Base-by-base conservation (phyloP, 2,329 filamentous ascomycete genomes). In the Talaromyces sp. region DNA sequence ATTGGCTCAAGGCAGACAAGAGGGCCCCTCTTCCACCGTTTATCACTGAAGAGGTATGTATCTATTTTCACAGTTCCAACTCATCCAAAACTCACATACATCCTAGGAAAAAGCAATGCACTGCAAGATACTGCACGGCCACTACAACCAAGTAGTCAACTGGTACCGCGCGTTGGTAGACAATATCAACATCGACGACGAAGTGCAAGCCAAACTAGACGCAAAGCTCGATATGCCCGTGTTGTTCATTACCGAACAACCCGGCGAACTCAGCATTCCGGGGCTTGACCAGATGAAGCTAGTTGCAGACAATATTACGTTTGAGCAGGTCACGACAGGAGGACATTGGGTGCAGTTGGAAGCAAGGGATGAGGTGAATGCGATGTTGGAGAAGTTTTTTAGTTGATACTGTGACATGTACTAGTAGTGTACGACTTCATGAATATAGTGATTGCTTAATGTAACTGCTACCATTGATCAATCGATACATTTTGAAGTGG, bases 281-380 rank as follows among this genome's bases (percentile, higher is more conserved):
- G 57, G 56, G 14, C 52, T 57, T 30, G 64, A 63, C 34, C 56
- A 64, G 56, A 66, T 68, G 58, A 65, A 56, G 47, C 53, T 55
- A 18, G 53, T 65, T 58, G 65, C 63, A 1, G 52, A 62, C 30
- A 60, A 68, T 53, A 34, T 69, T 18, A 67, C 60, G 4, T 52
- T 70, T 5, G 64, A 65, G 36, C 36, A 56, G 12, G 63, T 68
- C 7, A 61, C 61, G n/a, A 66, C 57, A 4, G 31, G 44, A 5
- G 67, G 69, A 0, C 69, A 71, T 63, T 71, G 68, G 68, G 30
- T 69, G 42, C 70, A 70, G 58, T 34, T 71, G 30, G 69, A 70
- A 60, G 64, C 60, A 14, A 63, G 59, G 16, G 66, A 70, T 56
- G 68, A 70, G 44, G 56, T 69, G 5, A 71, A 70, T 63, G 28